Conservation (phyloP, 306 rosid genomes). For the Oemleria cerasiformis region DNA sequence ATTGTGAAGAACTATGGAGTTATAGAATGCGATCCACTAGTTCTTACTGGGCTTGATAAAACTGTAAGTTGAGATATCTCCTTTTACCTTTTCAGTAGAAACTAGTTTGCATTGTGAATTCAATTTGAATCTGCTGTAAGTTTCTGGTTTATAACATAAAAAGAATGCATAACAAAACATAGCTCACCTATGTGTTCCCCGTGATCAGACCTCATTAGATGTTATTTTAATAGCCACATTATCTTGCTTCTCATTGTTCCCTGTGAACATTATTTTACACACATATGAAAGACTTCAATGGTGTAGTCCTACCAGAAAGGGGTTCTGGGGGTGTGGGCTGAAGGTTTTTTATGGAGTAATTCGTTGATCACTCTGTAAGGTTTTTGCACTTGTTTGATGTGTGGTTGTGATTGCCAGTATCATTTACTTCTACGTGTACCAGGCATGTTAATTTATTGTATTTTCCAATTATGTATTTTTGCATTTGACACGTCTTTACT, state of each 20-base stretch:
- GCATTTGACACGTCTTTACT: neutral
- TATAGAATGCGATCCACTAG: conserved; percentile 66
- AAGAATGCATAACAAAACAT: neutral
- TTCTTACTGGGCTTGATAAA: conserved; percentile 72
- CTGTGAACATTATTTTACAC: neutral
- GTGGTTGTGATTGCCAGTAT: conserved; percentile 3
- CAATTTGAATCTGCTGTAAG: neutral
- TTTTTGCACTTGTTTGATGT: neutral
- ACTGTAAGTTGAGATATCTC: conserved; percentile 46
- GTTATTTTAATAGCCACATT: conserved; percentile 5
- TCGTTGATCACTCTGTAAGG: neutral
- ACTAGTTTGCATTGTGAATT: conserved; percentile 9
- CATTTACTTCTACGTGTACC: neutral
- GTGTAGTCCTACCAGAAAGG: neutral
- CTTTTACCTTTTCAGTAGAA: conserved; percentile 11
- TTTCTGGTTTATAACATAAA: neutral
- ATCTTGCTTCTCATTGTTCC: conserved; percentile 7
- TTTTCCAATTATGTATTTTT: neutral
- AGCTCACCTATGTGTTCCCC: conserved; percentile 4
- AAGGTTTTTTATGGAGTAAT: neutral
- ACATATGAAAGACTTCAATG: neutral
- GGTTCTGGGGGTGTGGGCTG: neutral
- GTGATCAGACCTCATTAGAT: conserved; percentile 6
- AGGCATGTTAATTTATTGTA: neutral
- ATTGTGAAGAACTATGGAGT: conserved; percentile 77